Conservation (phyloP, 1,284 basidiomycete genomes). For the Leccinum olivaceoglutinosum region DNA sequence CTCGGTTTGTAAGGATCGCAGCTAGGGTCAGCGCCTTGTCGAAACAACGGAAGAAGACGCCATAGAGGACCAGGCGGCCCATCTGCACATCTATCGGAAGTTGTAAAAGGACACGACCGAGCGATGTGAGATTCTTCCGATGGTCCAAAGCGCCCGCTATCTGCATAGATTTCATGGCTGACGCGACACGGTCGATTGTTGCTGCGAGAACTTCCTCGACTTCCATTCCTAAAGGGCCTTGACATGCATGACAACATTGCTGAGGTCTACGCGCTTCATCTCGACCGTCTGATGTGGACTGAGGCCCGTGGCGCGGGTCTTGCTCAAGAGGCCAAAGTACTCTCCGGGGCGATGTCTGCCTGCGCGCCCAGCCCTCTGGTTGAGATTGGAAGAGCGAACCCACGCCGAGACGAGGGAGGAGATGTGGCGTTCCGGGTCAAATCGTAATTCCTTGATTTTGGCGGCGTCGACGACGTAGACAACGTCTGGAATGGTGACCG, state of each 20-base stretch:
- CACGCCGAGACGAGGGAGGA: conserved; percentile 85
- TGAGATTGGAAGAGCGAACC: conserved; percentile 91
- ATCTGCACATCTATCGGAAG: conserved; percentile 88
- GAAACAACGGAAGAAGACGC: conserved; percentile 91
- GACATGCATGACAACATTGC: conserved; percentile 93
- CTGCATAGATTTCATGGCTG: conserved; percentile 79
- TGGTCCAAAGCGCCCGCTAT: conserved; percentile 87
- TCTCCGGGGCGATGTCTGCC: conserved; percentile 90
- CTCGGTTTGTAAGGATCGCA: conserved; percentile 85
- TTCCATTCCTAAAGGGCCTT: conserved; percentile 85
- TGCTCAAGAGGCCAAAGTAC: conserved; percentile 84
- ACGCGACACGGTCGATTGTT: conserved; percentile 76
- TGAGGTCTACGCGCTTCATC: conserved; percentile 92
- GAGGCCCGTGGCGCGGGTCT: conserved; percentile 57
- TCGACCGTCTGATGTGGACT: conserved; percentile 88
- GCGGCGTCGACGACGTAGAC: conserved; percentile 92
- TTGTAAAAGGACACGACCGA: conserved; percentile 86
- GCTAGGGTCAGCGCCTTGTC: conserved; percentile 88
- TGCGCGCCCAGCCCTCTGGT: conserved; percentile 91
- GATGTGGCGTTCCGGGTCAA: conserved; percentile 86
- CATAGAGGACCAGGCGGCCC: conserved; percentile 86
- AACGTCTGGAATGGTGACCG: conserved; percentile 93
- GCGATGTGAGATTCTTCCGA: conserved; percentile 75
- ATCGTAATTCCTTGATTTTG: conserved; percentile 89
- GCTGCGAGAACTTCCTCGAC: conserved; percentile 85